Evolutionary conservation across 768 basidiomycete species (phyloP), one percentile per base, ranked within the genome.

Genomic region (Neoboletus brunneissimus): DNA sequence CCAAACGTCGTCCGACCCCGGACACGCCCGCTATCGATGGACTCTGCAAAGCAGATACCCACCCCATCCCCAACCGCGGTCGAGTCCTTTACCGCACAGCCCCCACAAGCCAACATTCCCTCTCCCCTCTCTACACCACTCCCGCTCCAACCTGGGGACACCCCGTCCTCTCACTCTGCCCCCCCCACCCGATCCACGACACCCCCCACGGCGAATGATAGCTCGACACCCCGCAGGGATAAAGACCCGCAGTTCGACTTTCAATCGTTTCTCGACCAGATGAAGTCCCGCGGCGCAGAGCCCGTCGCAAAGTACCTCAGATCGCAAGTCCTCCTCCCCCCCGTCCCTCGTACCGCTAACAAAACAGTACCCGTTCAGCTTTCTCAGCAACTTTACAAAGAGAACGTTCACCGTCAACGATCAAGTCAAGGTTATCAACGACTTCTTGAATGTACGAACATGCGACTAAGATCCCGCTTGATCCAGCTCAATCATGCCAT

Each of bases 261-360:
- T 69, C 94, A 96, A 67, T 85, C 79, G 47, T 99, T 99, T 72
- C 73, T 98, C 60, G 93, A 95, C 70, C 94, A 99, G 73, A 93
- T 99, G 84, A 91, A 96, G 74, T 74, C 79, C 41, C 87, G 85
- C 65, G 76, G 81, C 48, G 94, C 96, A 2, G 97, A 99, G 53
- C 91, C 94, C 7, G 89, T 98, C 22, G 92, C 91, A 29, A 93
- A 93, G 73, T 98, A 95, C 76, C 80, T 99, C 49, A 84, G 93
- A 77, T 97, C 94, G 95, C 95, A 72, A 62, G 91, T 83, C 41
- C 37, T 29, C 44, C 44, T 37, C 29, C 22, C 18, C n/a, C 46
- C 44, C 35, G 37, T 56, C 43, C 31, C 25, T 56, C 31, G n/a
- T 15, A 5, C 49, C 25, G 25, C 50, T 54, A 11, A 54, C 55